Evolutionary conservation across 805 yeast genomes (phyloP), one percentile per base, ranked within the genome.

Genomic region (Zygosaccharomyces lentus): DNA sequence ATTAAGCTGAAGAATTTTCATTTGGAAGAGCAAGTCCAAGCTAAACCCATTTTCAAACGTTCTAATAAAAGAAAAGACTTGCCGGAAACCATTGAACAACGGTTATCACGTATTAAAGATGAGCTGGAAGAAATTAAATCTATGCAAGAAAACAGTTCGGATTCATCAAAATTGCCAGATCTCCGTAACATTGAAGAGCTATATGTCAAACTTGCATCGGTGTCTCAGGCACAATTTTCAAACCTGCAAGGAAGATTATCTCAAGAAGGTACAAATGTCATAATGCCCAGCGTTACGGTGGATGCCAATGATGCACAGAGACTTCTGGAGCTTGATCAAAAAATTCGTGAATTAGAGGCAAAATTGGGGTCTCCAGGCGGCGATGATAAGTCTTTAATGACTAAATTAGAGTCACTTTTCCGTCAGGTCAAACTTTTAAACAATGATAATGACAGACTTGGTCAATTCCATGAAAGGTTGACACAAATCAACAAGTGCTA

Each of bases 351-450:
- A n/a, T 30, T 67, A 12, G 61, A 58, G 24, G 48, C 47, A 3
- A 31, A 45, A 4, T 41, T 61, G 4, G 55, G 55, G 7, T 26
- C n/a, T 6, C 27, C 34, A 26, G 30, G 30, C n/a, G 38, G 30
- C 12, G n/a, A 45, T 34, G n/a, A 52, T 58, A 5, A 40, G 27
- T 38, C 46, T 1, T 25, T 65, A 3, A 60, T 56, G 10, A 43
- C 63, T 8, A 53, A 53, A 7, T 51, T 68, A 6, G 65, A 67
- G 35, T 62, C 59, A 12, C 43, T 68, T 0, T 61, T 56, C 43
- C 48, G 68, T 25, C 61, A 59, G 37, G 48, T 62, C 26, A 55
- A 58, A 31, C 52, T 68, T 1, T 29, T 68, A 4, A 45, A 60
- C 17, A 52, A 58, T 35, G 64, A 64, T 49, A 40, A 52, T 5